Percentiles rank a stretch among this genome's conserved stretches.
Conservation (phyloP, 179 eudicot genomes). For the Patellifolia procumbens region DNA sequence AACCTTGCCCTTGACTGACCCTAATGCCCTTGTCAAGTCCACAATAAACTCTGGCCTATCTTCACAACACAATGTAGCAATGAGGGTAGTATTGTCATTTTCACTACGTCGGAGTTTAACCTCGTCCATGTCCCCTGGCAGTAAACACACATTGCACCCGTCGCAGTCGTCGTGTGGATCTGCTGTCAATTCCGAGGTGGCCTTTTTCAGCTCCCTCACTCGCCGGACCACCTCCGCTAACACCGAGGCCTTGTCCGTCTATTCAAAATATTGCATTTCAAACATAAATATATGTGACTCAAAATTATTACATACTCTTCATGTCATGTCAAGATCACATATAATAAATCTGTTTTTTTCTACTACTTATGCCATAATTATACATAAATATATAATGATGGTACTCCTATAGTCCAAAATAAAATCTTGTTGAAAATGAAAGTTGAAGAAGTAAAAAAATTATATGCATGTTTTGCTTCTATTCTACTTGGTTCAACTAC, state of each 20-base stretch:
- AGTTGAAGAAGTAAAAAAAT: not conserved
- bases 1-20: conserved; percentile 51
- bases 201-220: conserved; percentile 64
- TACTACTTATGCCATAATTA: not conserved
- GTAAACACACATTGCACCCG: conserved; percentile 18
- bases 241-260: conserved; percentile 96
- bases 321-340: conserved; percentile 14
- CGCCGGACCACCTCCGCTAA: conserved; percentile 82
- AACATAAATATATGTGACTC: not conserved
- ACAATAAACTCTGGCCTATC: conserved; percentile 68
- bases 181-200: conserved; percentile 38
- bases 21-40: conserved; percentile 64
- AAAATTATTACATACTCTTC: not conserved
- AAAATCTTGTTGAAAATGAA: conserved; percentile 10
- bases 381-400: not conserved
- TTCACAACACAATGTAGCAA: conserved; percentile 71
- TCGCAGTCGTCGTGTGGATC: conserved; percentile 9
- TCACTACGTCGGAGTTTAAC: conserved; percentile 39
- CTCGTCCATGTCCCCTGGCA: conserved; percentile 73
- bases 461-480: conserved; percentile 16
- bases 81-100: conserved; percentile 30
- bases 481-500: not conserved
- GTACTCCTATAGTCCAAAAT: not conserved
- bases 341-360: not conserved
- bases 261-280: not conserved